Evolutionary conservation across 371 early-diverging fungal genomes (phyloP), one percentile per base, ranked within the genome.

Genomic region (Amoeboaphelidium protococcarum): DNA sequence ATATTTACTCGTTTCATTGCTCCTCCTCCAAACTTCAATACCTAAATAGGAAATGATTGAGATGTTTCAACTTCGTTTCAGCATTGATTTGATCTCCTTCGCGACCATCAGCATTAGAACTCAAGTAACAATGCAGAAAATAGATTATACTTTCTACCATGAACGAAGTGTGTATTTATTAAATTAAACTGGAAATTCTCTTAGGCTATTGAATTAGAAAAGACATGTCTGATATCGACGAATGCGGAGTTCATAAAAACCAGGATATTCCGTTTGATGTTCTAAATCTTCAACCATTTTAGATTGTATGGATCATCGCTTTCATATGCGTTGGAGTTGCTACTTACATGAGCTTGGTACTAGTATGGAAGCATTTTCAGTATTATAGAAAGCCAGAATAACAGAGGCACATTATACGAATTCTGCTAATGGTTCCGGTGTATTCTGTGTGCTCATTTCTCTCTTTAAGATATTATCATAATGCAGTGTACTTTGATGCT

Each of bases 351-450:
- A 6, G 16, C 16, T 31, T 31, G 37, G 6, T 6, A 31, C 16
- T 31, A 31, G 37, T 31, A 31, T 31, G 10, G 37, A n/a, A n/a
- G 10, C 37, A 31, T 31, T 31, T 31, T 16, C 6, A 31, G 16
- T 10, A 16, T 31, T 31, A 31, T 16, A 31, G 37, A 16, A 6
- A 16, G 37, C 37, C 37, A 31, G 37, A 31, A 16, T 16, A 31
- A 31, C 37, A 31, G 16, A 31, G 16, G 37, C 37, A 31, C 16
- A 31, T 31, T 31, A 48, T 40, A 66, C 59, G 50, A 27, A 73
- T 77, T 27, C 57, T 72, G 19, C 57, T 76, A 19, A 71, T 78
- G 68, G 70, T 77, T 44, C 78, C 80, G 0, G 60, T 78, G 42
- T 80, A 78, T 58, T 53, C 76, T 41, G 50, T 76, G 43, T 63